These are phyloP conservation scores for Smittium culicis DNA, from an alignment of 371 early-diverging fungal genomes.

Conservation along the genomic window DNA sequence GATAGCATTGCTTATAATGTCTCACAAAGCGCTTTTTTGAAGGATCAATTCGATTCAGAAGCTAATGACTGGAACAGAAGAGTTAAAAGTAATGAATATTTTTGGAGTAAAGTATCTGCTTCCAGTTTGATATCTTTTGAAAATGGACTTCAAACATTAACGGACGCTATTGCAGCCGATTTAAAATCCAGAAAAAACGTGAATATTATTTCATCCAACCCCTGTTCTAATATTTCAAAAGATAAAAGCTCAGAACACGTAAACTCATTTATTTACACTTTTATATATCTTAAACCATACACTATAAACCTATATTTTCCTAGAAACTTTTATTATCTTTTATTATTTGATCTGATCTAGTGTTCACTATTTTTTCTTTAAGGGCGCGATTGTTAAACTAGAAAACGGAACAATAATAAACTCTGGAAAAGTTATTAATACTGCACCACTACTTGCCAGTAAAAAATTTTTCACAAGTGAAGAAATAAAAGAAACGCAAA, in stretches of 20 bases:
- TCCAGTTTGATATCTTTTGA: slow-evolving; percentile 67
- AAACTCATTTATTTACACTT: no score
- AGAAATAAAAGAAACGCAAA: no score
- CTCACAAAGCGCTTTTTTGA: neutral
- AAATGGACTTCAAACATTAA: slow-evolving; percentile 58
- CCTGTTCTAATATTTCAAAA: slow-evolving; percentile 11
- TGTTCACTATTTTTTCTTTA: neutral
- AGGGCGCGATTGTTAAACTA: slow-evolving; percentile 17
- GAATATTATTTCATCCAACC: slow-evolving; percentile 28
- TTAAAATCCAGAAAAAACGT: slow-evolving; percentile 37
- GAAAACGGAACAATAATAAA: slow-evolving; percentile 18
- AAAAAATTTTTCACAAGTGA: slow-evolving; percentile 23
- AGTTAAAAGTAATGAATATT: slow-evolving; percentile 35
- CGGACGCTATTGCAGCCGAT: slow-evolving; percentile 38
- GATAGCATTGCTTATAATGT: slow-evolving; percentile 6
- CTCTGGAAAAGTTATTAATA: slow-evolving; percentile 48
- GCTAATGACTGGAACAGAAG: slow-evolving; percentile 31
- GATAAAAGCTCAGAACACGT: no score
- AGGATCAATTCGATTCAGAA: slow-evolving; percentile 21
- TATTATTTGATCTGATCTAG: no score
- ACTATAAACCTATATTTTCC: no score
- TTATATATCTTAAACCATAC: no score
- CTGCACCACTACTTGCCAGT: slow-evolving; percentile 43
- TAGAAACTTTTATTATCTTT: no score
- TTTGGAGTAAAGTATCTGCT: slow-evolving; percentile 41